Evolutionary conservation across 805 yeast species (phyloP), one percentile per base, ranked within the genome.

Genomic region (Myxozyma mucilagina): DNA sequence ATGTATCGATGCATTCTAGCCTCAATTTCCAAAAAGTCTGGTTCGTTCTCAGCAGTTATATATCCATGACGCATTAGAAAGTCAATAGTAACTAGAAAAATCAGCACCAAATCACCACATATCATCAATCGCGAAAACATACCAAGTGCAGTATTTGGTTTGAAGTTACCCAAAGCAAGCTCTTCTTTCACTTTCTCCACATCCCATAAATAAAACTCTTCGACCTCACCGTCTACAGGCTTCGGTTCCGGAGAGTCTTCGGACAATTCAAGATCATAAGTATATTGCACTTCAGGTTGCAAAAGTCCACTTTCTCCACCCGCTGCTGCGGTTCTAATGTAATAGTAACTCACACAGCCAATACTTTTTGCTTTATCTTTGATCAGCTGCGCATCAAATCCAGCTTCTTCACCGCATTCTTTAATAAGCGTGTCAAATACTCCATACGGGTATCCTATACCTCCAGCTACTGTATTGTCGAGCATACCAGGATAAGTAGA

Each of bases 381-480:
- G 1, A 90, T 85, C 60, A 83, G 81, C 0, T 76, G 79, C 13
- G 78, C 76, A 0, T 70, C 65, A n/a, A 93, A 73, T 0, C 96
- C 96, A 0, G 97, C 98, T 70, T 94, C 99, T 69, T 94, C 99
- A 61, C 78, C 79, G 69, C 96, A 84, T 72, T 94, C 99, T 71
- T 94, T 94, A 18, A 89, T 67, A 2, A 86, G 84, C 0, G 97
- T 93, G 49, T 90, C 96, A 70, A 78, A 75, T 1, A 85, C 76
- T 0, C 91, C 90, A 66, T 83, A 78, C 0, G 96, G 97, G 72
- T 86, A 80, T 0, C 96, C 97, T 3, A 94, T 70, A 0, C 99
- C 99, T 1, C 99, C 99, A 0, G 97, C 99, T 6, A 94, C 89
- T 0, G 96, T 90, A 72, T 92, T 93, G 72, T 94, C 99, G 42